These are phyloP conservation scores for Heterobasidion irregulare DNA, from an alignment of 1,284 basidiomycete species.

Conservation along the genomic window DNA sequence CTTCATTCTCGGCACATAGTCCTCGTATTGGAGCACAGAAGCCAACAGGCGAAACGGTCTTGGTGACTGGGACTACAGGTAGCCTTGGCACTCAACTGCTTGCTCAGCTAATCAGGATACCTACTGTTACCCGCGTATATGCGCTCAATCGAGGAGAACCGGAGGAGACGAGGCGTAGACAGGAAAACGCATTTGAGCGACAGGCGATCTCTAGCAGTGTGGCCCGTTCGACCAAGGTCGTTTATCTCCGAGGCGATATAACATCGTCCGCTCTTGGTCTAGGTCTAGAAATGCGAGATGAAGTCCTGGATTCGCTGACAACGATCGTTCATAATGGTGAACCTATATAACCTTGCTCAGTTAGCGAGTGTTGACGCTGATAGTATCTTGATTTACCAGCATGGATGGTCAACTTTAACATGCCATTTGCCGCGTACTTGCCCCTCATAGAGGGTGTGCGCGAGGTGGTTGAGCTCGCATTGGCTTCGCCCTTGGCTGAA, in stretches of 20 bases:
- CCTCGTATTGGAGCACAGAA: neutral
- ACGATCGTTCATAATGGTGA: neutral
- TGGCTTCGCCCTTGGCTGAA: neutral
- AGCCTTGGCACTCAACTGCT: conserved; percentile 9
- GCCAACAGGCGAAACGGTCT: neutral
- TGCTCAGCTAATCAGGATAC: conserved; percentile 2
- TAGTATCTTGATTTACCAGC: neutral
- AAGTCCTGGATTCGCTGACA: neutral
- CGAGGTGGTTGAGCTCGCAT: neutral
- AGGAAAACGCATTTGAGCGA: neutral
- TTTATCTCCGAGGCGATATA: neutral
- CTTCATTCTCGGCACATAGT: neutral
- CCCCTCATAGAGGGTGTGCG: neutral
- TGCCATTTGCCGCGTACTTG: neutral
- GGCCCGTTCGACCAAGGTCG: neutral
- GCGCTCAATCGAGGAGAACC: conserved; percentile 14
- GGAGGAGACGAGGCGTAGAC: neutral
- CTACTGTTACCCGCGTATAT: conserved; percentile 14
- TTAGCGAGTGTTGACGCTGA: no score
- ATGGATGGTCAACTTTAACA: neutral
- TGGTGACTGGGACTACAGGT: conserved; percentile 9
- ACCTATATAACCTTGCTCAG: neutral
- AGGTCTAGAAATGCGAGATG: neutral
- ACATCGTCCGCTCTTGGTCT: neutral
- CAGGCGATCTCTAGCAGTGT: neutral